phyloP scores from a whole-genome alignment of 202 grass and related monocot genomes.

The Eragrostis tef region DNA sequence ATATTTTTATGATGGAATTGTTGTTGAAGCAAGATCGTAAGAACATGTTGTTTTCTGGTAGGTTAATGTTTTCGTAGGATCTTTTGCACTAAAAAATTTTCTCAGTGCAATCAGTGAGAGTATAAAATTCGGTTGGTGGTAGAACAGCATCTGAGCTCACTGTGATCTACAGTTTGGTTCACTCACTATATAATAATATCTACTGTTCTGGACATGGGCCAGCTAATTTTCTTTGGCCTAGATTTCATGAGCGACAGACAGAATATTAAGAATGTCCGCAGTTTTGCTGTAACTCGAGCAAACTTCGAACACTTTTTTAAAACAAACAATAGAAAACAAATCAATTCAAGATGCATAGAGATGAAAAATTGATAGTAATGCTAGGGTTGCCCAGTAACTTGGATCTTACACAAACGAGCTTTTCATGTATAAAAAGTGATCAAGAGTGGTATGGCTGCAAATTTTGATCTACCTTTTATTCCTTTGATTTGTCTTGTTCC shows the following conservation, averaged over 20 bases:
- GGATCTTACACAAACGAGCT: background rate
- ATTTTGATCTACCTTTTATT: slow-evolving; percentile 2
- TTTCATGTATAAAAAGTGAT: background rate
- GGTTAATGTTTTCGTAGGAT: slow-evolving; percentile 28
- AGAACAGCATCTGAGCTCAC: slow-evolving; percentile 11
- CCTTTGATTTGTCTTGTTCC: slow-evolving; percentile 16
- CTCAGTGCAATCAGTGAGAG: slow-evolving; percentile 22
- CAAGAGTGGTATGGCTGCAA: background rate
- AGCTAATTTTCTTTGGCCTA: background rate
- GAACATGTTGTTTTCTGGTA: slow-evolving; percentile 42
- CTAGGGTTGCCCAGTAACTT: background rate
- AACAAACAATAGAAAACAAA: background rate
- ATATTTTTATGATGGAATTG: background rate
- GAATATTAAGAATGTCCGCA: slow-evolving; percentile 12
- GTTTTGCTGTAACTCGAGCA: background rate
- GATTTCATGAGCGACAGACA: background rate
- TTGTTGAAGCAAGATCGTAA: slow-evolving; percentile 4
- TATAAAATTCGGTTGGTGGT: slow-evolving; percentile 35
- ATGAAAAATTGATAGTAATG: background rate
- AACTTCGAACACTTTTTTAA: background rate
- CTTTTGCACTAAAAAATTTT: background rate
- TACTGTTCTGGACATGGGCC: slow-evolving; percentile 19
- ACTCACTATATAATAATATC: slow-evolving; percentile 1
- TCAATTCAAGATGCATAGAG: background rate
- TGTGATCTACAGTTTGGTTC: slow-evolving; percentile 30